Percentiles rank a stretch among this genome's conserved stretches.
These are phyloP conservation scores for Metahyphopichia silvanorum DNA, from an alignment of 805 yeast species.

Conservation along the genomic window DNA sequence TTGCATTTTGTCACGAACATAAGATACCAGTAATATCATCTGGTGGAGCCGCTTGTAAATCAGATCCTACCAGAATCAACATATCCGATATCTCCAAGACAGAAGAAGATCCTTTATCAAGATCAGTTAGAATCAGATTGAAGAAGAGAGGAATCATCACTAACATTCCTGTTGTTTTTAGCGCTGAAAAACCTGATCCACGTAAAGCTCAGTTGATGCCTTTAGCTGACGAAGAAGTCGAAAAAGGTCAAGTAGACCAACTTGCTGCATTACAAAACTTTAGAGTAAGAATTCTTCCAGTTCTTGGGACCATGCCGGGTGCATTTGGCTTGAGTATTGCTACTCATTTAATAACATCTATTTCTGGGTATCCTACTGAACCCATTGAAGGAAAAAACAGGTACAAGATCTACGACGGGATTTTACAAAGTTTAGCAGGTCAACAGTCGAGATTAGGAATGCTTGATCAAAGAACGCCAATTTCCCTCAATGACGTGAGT, in stretches of 20 bases:
- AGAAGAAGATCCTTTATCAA: constrained; percentile 90
- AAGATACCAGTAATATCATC: constrained; percentile 75
- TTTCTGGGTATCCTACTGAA: constrained; percentile 87
- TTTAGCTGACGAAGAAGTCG: constrained; percentile 74
- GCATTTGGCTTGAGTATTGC: constrained; percentile 91
- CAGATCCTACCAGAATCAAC: constrained; percentile 90
- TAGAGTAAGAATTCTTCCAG: constrained; percentile 93
- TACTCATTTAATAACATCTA: constrained; percentile 71
- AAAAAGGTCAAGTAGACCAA: constrained; percentile 81
- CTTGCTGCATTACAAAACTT: constrained; percentile 84
- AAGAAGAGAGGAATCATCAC: constrained; percentile 71
- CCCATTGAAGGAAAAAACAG: constrained; percentile 90
- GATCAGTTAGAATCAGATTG: constrained; percentile 80
- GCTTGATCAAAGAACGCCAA: constrained; percentile 70
- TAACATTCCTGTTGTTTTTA: constrained; percentile 84
- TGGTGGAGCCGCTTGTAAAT: constrained; percentile 97
- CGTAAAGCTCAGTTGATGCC: constrained; percentile 87
- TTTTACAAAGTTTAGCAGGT: constrained; percentile 79
- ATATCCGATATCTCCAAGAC: constrained; percentile 86
- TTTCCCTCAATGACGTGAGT: constrained; percentile 67
- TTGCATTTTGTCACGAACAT: constrained; percentile 65
- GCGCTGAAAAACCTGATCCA: constrained; percentile 96
- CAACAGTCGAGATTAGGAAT: constrained; percentile 80
- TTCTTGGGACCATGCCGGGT: constrained; percentile 95
- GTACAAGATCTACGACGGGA: constrained; percentile 77